Base-by-base conservation (phyloP, 192 early-diverging fungal genomes). In the Chytriomyces confervae region DNA sequence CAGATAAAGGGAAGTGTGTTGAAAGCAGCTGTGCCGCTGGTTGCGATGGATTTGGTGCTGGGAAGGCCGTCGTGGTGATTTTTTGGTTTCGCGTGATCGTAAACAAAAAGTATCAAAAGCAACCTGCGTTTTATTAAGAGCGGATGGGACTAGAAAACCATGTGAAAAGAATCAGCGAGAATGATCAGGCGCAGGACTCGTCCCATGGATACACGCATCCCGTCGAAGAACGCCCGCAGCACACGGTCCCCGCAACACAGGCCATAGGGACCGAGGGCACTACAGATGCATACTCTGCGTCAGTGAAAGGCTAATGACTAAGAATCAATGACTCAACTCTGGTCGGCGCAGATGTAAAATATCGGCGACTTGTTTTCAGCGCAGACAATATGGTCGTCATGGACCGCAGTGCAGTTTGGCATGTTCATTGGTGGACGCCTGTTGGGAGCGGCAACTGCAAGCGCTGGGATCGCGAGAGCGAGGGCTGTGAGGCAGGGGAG, bases 51-150 rank as follows among this genome's bases (percentile, higher is more conserved):
- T 53, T 23, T 29, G 0, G 18, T 71, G 24, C 6, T 71, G n/a
- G 69, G 47, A 8, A 18, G 69, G 11, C 69, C 69, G 16, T 71
- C 69, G 8, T 71, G 50, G 69, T 67, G 66, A 67, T 23, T 20
- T 13, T 20, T 27, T 10, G 24, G 18, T 53, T 53, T 18, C 51
- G 8, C 18, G 9, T 10, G 18, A 53, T 20, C 53, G 11, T 57
- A 3, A 57, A 57, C 20, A 20, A 57, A 57, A 57, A 18, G 53
- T 3, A 57, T 18, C 11, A 57, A 20, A 20, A 8, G 11, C 53
- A 18, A 20, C 0, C 53, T 18, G 20, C 53, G 3, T 57, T 20
- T 57, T 36, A 36, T 36, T 36, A 36, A 36, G 29, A 36, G 29
- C 0, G 20, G 13, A 20, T 57, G 53, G 53, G 0, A n/a, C n/a